phyloP scores from a whole-genome alignment of 1,284 basidiomycete genomes.

The Microbotryum lychnidis-dioicae region DNA sequence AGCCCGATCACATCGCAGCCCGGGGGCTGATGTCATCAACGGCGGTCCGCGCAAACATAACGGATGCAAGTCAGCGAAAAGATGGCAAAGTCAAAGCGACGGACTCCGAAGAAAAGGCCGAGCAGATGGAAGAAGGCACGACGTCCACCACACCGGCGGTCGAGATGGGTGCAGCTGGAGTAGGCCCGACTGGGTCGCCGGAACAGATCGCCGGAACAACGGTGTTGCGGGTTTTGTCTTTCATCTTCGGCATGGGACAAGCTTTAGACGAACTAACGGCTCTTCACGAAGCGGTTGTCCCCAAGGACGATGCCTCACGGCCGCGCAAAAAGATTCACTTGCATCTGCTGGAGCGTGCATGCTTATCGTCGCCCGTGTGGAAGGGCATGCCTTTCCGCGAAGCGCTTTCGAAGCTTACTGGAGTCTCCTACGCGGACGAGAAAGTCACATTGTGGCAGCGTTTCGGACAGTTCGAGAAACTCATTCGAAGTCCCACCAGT shows the following conservation, averaged over 20 bases:
- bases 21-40: neutral
- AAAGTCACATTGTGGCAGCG: slow-evolving; percentile 31
- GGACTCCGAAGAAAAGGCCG: neutral
- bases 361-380: slow-evolving; percentile 7
- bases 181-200: neutral
- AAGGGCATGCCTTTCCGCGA: slow-evolving; percentile 35
- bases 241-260: slow-evolving; percentile 34
- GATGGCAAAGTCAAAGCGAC: neutral
- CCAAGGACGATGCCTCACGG: slow-evolving; percentile 5
- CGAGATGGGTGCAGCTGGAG: too few relatives aligned
- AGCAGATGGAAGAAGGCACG: neutral
- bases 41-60: neutral
- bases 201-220: slow-evolving; percentile 5
- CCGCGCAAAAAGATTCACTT: slow-evolving; percentile 34
- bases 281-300: slow-evolving; percentile 33
- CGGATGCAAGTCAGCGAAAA: neutral
- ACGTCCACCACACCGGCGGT: neutral
- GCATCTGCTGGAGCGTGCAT: slow-evolving; percentile 36
- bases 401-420: slow-evolving; percentile 37
- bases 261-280: slow-evolving; percentile 33
- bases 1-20: neutral
- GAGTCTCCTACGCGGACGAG: slow-evolving; percentile 25
- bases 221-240: slow-evolving; percentile 37
- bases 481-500: slow-evolving; percentile 20
- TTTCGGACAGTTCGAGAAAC: slow-evolving; percentile 32